These are phyloP conservation scores for Metschnikowia cubensis DNA, from an alignment of 805 yeast species.

Conservation along the genomic window DNA sequence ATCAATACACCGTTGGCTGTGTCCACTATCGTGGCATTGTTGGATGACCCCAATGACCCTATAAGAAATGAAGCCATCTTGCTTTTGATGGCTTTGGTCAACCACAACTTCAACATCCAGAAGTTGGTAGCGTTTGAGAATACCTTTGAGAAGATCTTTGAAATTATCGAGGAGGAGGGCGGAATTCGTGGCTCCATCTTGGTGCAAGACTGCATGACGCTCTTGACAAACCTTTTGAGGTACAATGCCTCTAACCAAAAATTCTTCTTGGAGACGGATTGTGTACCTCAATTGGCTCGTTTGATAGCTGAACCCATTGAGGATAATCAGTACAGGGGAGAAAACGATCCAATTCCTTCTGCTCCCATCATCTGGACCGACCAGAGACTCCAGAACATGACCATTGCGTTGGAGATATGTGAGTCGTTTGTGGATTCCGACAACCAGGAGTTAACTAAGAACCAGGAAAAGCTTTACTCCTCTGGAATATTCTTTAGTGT, in stretches of 20 bases:
- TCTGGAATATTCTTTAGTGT: constrained; percentile 64
- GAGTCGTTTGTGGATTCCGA: constrained; percentile 68
- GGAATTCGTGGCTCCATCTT: constrained; percentile 83
- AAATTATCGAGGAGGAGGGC: constrained; percentile 81
- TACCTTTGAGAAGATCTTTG: constrained; percentile 76
- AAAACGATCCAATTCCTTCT: constrained; percentile 14
- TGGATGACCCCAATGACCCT: constrained; percentile 59
- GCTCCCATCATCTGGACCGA: constrained; percentile 66
- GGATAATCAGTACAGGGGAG: constrained; percentile 27
- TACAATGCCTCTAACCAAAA: constrained; percentile 90
- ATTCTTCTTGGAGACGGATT: constrained; percentile 79
- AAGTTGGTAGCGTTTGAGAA: constrained; percentile 93
- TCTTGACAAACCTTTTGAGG: constrained; percentile 66
- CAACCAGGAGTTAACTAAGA: constrained; percentile 54
- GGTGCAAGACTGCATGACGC: constrained; percentile 84
- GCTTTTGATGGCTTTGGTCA: constrained; percentile 76
- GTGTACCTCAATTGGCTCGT: constrained; percentile 60
- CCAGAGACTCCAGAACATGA: constrained; percentile 65
- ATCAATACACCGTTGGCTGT: constrained; percentile 74
- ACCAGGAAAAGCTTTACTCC: constrained; percentile 58
- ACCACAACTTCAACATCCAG: constrained; percentile 80
- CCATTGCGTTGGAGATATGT: constrained; percentile 66
- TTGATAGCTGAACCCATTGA: constrained; percentile 60
- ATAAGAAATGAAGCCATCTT: constrained; percentile 84
- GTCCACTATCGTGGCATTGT: constrained; percentile 61